Percentiles rank a stretch among this genome's conserved stretches.
phyloP scores from a whole-genome alignment of 2,329 filamentous ascomycete genomes.

The Fusarium pilosicola region DNA sequence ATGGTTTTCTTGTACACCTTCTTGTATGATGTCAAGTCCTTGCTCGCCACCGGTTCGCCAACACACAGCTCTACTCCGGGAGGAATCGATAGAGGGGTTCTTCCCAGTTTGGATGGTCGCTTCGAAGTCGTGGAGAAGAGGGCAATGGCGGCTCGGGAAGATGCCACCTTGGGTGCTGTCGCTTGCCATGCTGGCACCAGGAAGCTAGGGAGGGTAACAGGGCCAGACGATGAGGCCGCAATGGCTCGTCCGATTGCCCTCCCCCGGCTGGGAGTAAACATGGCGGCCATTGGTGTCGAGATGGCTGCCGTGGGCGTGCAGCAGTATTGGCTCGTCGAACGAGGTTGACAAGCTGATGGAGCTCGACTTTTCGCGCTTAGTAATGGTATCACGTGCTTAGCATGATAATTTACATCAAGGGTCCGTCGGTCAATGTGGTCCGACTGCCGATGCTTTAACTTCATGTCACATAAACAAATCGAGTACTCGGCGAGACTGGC shows the following conservation, averaged over 20 bases:
- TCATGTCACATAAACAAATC: background rate
- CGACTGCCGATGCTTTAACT: background rate
- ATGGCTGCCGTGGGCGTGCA: slow-evolving; percentile 36
- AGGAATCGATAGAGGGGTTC: slow-evolving; percentile 81
- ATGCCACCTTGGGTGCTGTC: slow-evolving; percentile 47
- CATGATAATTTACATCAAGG: background rate
- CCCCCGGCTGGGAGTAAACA: slow-evolving; percentile 73
- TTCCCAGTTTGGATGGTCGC: slow-evolving; percentile 84
- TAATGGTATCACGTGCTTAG: slow-evolving; percentile 47
- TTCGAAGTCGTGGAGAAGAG: slow-evolving; percentile 76
- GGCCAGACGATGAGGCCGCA: slow-evolving; percentile 55
- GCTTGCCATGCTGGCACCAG: slow-evolving; percentile 76
- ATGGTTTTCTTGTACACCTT: slow-evolving; percentile 73
- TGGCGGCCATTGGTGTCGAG: slow-evolving; percentile 54
- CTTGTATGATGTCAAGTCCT: slow-evolving; percentile 68
- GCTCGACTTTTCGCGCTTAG: slow-evolving; percentile 50
- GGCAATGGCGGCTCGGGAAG: slow-evolving; percentile 50
- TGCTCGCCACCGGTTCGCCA: slow-evolving; percentile 67
- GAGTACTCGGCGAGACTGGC: background rate
- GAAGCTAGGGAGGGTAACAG: slow-evolving; percentile 73
- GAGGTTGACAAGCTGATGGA: slow-evolving; percentile 27
- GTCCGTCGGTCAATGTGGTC: background rate
- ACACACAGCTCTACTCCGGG: slow-evolving; percentile 82
- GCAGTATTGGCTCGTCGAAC: slow-evolving; percentile 16
- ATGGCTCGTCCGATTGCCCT: slow-evolving; percentile 67